These are phyloP conservation scores for Leccinum arenicola DNA, from an alignment of 768 basidiomycete genomes.

Conservation along the genomic window DNA sequence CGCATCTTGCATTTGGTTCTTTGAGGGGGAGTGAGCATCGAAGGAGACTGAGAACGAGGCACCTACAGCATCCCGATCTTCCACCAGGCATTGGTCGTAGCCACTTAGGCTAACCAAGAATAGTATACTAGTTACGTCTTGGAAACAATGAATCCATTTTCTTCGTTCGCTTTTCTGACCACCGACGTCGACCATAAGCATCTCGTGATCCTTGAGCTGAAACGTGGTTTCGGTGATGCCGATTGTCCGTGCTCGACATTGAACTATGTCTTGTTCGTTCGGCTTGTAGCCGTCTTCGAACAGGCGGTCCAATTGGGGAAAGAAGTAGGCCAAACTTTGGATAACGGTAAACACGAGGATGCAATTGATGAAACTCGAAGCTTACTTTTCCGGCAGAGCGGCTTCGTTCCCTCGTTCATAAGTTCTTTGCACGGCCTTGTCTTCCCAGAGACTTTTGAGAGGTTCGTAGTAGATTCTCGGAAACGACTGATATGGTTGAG, in stretches of 20 bases:
- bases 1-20: slow-evolving; percentile 99
- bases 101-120: slow-evolving; percentile 91
- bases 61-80: slow-evolving; percentile 86
- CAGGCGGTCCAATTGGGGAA: slow-evolving; percentile 71
- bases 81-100: slow-evolving; percentile 92
- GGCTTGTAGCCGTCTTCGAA: slow-evolving; percentile 74
- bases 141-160: slow-evolving; percentile 95
- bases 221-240: slow-evolving; percentile 91
- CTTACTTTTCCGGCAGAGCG: slow-evolving; percentile 86
- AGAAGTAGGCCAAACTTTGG: slow-evolving; percentile 71
- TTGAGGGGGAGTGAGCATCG: neutral
- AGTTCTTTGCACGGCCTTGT: slow-evolving; percentile 71
- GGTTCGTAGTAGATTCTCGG: slow-evolving; percentile 65
- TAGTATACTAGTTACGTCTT: slow-evolving; percentile 90
- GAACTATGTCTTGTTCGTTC: slow-evolving; percentile 84
- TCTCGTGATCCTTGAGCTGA: slow-evolving; percentile 70
- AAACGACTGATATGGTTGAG: slow-evolving; percentile 80
- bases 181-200: slow-evolving; percentile 92
- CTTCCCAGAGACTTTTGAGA: slow-evolving; percentile 72
- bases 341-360: slow-evolving; percentile 1
- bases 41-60: neutral
- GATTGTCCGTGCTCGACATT: slow-evolving; percentile 81
- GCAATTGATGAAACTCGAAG: neutral
- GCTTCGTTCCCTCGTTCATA: slow-evolving; percentile 85
- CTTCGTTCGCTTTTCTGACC: slow-evolving; percentile 92